Base-by-base conservation (phyloP, 306 rosid genomes). In the Rubus parviflorus region DNA sequence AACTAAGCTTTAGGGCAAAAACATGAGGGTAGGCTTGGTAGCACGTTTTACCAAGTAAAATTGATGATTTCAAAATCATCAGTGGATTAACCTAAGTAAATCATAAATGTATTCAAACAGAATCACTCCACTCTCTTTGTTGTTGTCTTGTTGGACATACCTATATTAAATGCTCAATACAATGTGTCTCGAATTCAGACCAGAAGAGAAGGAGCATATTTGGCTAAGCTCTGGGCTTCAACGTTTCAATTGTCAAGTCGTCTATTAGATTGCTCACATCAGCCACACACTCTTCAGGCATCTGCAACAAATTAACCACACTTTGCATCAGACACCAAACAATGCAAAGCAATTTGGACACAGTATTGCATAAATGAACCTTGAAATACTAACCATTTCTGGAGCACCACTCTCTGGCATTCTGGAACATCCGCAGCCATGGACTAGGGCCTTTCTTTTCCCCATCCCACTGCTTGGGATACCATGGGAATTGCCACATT, bases 401-500 rank as follows among this genome's bases (percentile, higher is more conserved):
- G 20, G 87, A 62, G 61, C 84, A 88, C 89, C 84, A 80, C 45
- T 79, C 87, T 77, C 87, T 66, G 38, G 81, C 86, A 66, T 82
- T 94, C 77, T 94, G 98, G 84, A 94, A 90, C 98, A 91, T 91
- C 61, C 85, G 88, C 81, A 91, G 79, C 98, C 98, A 93, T 0
- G 97, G 97, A 78, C 98, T 93, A 63, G 98, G 98, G 43, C 96
- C 97, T 64, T 80, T 86, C 83, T 87, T 88, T 62, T 92, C 91
- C 68, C 87, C 93, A 77, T 87, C 70, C 98, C 98, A 93, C 67
- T 83, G 86, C 86, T 91, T 91, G 8, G 98, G 98, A 82, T 87
- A 91, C 97, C 95, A 93, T 6, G 98, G 98, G 70, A 80, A 91
- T 80, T 93, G 97, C 96, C 98, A 93, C 98, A 93, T 93, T 68